Conservation (phyloP, 1,139 yeast genomes). For the Taphrina populina region DNA sequence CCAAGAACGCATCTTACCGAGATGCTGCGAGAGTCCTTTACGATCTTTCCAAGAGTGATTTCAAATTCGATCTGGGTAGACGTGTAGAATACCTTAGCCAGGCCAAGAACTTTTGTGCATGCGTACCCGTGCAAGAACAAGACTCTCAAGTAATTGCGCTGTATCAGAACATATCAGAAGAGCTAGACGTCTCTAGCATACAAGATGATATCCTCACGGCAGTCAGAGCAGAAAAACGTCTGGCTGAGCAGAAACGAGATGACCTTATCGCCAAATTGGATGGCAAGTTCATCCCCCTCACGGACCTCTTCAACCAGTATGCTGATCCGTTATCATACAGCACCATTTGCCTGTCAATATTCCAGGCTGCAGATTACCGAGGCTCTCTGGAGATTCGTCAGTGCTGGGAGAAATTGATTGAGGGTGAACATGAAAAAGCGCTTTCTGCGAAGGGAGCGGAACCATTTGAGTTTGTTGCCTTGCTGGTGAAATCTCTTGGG, state of each 20-base stretch:
- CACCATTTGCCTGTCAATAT: slow-evolving; percentile 73
- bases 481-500: slow-evolving; percentile 53
- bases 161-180: slow-evolving; percentile 68
- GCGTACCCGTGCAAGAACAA: slow-evolving; percentile 44
- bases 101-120: slow-evolving; percentile 89
- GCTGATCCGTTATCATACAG: slow-evolving; percentile 87
- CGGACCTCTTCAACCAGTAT: slow-evolving; percentile 78
- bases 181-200: slow-evolving; percentile 80
- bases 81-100: slow-evolving; percentile 86
- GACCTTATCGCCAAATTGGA: slow-evolving; percentile 59
- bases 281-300: slow-evolving; percentile 64
- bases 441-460: slow-evolving; percentile 44
- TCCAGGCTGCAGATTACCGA: slow-evolving; percentile 70
- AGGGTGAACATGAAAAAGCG: slow-evolving; percentile 43
- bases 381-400: slow-evolving; percentile 44
- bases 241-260: slow-evolving; percentile 50
- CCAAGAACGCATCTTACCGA: slow-evolving; percentile 73
- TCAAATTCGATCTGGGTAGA: slow-evolving; percentile 60
- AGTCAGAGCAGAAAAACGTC: slow-evolving; percentile 60
- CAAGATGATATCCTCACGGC: slow-evolving; percentile 75
- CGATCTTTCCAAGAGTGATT: slow-evolving; percentile 70
- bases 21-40: slow-evolving; percentile 82
- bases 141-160: slow-evolving; percentile 68
- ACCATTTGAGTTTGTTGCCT: slow-evolving; percentile 45
- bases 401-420: slow-evolving; percentile 47